These are phyloP conservation scores for Teratosphaeria gauchensis DNA, from an alignment of 2,329 filamentous ascomycete genomes.

Conservation along the genomic window DNA sequence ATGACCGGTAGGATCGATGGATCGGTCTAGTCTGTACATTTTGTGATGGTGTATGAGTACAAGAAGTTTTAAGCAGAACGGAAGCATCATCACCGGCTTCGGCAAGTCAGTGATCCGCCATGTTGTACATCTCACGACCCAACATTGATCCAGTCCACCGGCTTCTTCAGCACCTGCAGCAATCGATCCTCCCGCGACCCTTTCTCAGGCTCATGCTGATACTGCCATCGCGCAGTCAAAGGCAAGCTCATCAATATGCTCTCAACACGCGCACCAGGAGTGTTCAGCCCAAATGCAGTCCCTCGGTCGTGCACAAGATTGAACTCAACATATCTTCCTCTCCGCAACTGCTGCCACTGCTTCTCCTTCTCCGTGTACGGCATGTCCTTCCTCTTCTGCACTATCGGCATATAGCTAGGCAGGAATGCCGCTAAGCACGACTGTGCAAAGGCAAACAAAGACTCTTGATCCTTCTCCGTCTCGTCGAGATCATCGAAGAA, in stretches of 20 bases:
- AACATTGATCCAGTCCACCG: conserved; percentile 47
- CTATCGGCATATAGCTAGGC: conserved; percentile 81
- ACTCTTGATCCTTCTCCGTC: conserved; percentile 74
- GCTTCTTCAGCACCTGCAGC: conserved; percentile 58
- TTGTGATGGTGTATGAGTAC: too few species aligned
- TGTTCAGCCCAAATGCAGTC: conserved; percentile 87
- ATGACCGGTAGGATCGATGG: not conserved
- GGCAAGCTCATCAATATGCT: conserved; percentile 97
- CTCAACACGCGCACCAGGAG: conserved; percentile 82
- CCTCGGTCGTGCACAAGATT: conserved; percentile 95
- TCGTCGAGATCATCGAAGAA: conserved; percentile 98
- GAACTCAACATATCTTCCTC: conserved; percentile 97
- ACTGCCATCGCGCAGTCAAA: conserved; percentile 85
- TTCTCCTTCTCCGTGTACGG: conserved; percentile 78
- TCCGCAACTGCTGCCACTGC: conserved; percentile 88
- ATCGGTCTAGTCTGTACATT: not conserved
- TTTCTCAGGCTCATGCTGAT: conserved; percentile 80
- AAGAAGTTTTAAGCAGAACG: too few species aligned
- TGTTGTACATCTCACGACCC: conserved; percentile 17
- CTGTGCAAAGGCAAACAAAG: conserved; percentile 80
- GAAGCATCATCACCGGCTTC: too few species aligned
- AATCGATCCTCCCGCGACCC: conserved; percentile 70
- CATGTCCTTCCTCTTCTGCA: conserved; percentile 85
- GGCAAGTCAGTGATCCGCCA: not conserved
- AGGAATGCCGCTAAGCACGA: conserved; percentile 80